These are phyloP conservation scores for Pulveroboletus sp. DNA, from an alignment of 768 basidiomycete genomes.

Conservation along the genomic window DNA sequence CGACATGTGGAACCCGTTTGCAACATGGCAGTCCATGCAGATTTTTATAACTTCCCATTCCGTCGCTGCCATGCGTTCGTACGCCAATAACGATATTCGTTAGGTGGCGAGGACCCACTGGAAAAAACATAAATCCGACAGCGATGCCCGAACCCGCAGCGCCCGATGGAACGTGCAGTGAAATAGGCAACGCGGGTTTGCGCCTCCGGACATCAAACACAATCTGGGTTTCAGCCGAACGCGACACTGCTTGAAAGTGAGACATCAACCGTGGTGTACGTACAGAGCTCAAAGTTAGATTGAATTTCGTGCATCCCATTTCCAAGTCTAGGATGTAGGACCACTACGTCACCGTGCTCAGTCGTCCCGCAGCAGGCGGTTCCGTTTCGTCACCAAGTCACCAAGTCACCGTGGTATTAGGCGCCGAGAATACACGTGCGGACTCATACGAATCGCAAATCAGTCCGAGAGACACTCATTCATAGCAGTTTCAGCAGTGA, in stretches of 20 bases:
- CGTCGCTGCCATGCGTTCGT: neutral
- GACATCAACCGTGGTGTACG: conserved; percentile 1
- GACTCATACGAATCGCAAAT: too few relatives aligned
- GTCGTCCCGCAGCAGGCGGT: neutral
- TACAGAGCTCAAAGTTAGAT: too few relatives aligned
- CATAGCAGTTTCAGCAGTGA: too few relatives aligned
- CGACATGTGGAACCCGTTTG: neutral
- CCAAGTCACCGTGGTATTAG: neutral
- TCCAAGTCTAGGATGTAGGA: too few relatives aligned
- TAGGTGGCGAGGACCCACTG: neutral
- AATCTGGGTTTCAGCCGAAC: conserved; percentile 6
- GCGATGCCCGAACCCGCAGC: neutral
- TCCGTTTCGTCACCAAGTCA: neutral
- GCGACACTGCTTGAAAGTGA: neutral
- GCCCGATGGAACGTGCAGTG: neutral
- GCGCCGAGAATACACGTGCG: neutral
- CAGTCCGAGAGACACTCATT: too few relatives aligned
- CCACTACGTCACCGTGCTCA: too few relatives aligned
- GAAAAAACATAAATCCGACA: neutral
- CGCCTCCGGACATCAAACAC: neutral
- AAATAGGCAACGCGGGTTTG: neutral
- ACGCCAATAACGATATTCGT: neutral
- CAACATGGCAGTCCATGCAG: neutral
- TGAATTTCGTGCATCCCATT: too few relatives aligned
- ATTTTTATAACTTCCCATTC: conserved; percentile 5